Evolutionary conservation across 106 monocot genomes (phyloP).

Genomic region (Posidonia australis): DNA sequence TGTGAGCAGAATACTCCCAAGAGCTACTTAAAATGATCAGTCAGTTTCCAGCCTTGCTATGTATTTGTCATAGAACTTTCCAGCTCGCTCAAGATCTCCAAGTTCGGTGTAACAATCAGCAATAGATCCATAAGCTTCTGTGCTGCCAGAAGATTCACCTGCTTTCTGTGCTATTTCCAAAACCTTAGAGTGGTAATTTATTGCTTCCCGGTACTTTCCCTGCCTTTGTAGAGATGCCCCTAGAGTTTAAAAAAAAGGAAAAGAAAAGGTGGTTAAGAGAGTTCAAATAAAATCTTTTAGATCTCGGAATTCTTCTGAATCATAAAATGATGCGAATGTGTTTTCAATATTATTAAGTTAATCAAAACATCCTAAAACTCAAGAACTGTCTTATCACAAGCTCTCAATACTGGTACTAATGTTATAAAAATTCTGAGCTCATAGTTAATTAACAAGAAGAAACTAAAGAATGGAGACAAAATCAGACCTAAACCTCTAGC

Average conservation of each 20-base stretch:
- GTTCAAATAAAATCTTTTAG: no score
- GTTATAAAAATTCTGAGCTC: neutral
- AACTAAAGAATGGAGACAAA: neutral
- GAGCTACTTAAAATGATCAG: slow-evolving; percentile 1
- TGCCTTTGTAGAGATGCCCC: slow-evolving; percentile 67
- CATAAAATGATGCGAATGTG: no score
- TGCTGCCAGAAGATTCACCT: slow-evolving; percentile 52
- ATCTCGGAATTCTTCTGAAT: no score
- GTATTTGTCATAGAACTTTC: slow-evolving; percentile 74
- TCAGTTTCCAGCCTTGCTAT: slow-evolving; percentile 57
- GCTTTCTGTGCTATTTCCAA: slow-evolving; percentile 40
- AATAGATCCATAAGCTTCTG: slow-evolving; percentile 73
- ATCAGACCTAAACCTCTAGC: slow-evolving; percentile 62
- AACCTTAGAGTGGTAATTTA: slow-evolving; percentile 61
- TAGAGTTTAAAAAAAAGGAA: no score
- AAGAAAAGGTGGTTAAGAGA: neutral
- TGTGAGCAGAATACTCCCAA: neutral
- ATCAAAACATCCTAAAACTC: no score
- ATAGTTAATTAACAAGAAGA: neutral
- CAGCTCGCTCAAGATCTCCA: slow-evolving; percentile 71
- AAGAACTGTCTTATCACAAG: no score
- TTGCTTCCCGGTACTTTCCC: slow-evolving; percentile 76
- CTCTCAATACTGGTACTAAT: no score
- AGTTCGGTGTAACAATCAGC: slow-evolving; percentile 82
- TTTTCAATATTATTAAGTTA: no score